Base-by-base conservation (phyloP, 768 basidiomycete species). In the Agrocybe praecox region DNA sequence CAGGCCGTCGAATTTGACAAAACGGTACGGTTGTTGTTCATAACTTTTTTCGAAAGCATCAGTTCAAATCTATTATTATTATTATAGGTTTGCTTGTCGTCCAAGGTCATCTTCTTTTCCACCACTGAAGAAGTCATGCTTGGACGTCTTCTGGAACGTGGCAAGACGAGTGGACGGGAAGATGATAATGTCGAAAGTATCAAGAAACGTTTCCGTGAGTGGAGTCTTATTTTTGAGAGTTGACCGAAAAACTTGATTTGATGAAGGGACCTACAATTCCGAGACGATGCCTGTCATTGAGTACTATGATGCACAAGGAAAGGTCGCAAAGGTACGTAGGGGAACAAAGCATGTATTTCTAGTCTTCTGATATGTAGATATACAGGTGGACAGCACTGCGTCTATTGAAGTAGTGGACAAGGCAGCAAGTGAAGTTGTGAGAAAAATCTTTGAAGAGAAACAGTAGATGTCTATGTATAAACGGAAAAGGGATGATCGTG, bases 151-250 rank as follows among this genome's bases (percentile, higher is more conserved):
- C 79, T 96, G 50, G 89, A 95, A 71, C 87, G 97, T 21, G 89
- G 89, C 22, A 89, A 98, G 80, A 98, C 96, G 0, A 93, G 90
- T 53, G 96, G 97, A 15, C 81, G 97, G 14, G 96, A 94, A 66
- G 97, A 99, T 65, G 97, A 99, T 70, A 99, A 99, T 68, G 78
- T 77, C 12, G 94, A 96, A 71, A 94, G 88, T 69, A 96, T 99
- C 74, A 89, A 84, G 76, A 99, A 98, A 74, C 90, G 97, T n/a
- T 98, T 98, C 78, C 77, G 95, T 91, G 68, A 18, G 88, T 80
- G 26, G 22, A 18, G 10, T 21, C 46, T 23, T 43, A 40, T 10
- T 23, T 26, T 26, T 11, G 32, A 33, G 17, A 34, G 36, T 45
- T 26, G 29, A 49, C 40, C 47, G 49, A 49, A 48, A 29, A 51